Evolutionary conservation across 805 yeast species (phyloP).

Genomic region (Nakazawaea ambrosiae): DNA sequence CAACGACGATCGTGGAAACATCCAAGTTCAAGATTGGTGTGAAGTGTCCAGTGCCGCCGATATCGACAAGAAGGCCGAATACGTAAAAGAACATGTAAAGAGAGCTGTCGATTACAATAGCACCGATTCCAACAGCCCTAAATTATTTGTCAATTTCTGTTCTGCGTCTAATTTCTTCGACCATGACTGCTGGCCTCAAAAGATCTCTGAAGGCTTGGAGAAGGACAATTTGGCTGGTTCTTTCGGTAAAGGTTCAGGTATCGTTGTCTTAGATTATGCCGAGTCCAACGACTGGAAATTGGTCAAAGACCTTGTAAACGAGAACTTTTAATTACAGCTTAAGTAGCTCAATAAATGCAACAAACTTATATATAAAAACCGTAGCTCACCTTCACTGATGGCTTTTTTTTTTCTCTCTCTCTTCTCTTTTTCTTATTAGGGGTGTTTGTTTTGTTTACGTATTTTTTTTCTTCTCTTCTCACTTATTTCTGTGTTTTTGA

Average conservation of each 20-base stretch:
- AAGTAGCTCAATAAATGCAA: too few relatives aligned
- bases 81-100: constrained; percentile 47
- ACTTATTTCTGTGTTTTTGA: too few relatives aligned
- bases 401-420: too few relatives aligned
- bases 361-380: too few relatives aligned
- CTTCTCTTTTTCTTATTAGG: too few relatives aligned
- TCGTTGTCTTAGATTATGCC: constrained; percentile 61
- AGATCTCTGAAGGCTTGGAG: constrained; percentile 47
- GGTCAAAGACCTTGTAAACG: constrained; percentile 41
- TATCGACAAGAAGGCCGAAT: constrained; percentile 47
- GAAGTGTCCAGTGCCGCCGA: constrained; percentile 49
- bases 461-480: too few relatives aligned
- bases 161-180: constrained; percentile 70
- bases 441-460: too few relatives aligned
- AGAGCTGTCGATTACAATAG: constrained; percentile 44
- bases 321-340: constrained; percentile 36
- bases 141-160: constrained; percentile 64
- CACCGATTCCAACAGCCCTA: constrained; percentile 35
- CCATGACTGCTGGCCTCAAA: constrained; percentile 67
- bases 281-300: constrained; percentile 57
- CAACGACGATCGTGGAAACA: constrained; percentile 54
- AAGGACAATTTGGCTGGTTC: constrained; percentile 36
- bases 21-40: constrained; percentile 70
- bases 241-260: constrained; percentile 52
- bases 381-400: too few relatives aligned